Percentiles rank a stretch among this genome's conserved stretches.
phyloP scores from a whole-genome alignment of 306 rosid species.

The Neltuma alba region DNA sequence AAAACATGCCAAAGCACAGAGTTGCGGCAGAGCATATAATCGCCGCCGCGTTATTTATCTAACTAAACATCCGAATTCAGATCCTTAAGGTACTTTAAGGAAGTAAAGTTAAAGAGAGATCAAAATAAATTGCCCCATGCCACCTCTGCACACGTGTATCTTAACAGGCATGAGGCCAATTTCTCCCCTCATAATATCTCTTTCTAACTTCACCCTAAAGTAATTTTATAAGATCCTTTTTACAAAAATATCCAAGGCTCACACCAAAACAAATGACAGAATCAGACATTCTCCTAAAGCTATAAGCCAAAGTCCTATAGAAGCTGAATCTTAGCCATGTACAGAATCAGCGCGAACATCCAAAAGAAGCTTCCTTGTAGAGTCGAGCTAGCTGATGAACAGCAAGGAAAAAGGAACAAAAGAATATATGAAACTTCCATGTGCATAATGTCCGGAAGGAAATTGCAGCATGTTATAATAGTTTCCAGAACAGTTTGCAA shows the following conservation, averaged over 20 bases:
- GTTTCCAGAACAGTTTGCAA: not conserved
- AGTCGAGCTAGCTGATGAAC: slow-evolving; percentile 49
- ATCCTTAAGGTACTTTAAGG: not conserved
- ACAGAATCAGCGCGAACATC: slow-evolving; percentile 37
- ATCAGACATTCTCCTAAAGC: slow-evolving; percentile 22
- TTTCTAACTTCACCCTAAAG: not conserved
- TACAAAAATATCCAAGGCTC: not conserved
- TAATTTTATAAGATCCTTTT: not conserved
- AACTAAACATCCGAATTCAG: not conserved
- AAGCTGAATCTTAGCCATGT: slow-evolving; percentile 36
- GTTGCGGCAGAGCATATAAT: not conserved
- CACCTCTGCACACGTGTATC: not conserved
- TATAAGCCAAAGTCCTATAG: slow-evolving; percentile 24
- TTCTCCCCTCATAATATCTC: not conserved
- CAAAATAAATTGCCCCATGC: too few species aligned
- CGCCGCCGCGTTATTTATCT: slow-evolving; percentile 13
- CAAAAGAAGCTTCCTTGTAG: slow-evolving; percentile 44
- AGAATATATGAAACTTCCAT: not conserved
- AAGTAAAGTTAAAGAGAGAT: not conserved
- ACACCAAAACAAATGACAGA: slow-evolving; percentile 25
- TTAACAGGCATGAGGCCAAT: not conserved
- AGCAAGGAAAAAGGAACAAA: not conserved
- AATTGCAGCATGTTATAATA: not conserved
- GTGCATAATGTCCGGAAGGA: not conserved
- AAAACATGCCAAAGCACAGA: not conserved